Evolutionary conservation across 139 green algal species (phyloP).

Genomic region (Chlamydomonas applanata): DNA sequence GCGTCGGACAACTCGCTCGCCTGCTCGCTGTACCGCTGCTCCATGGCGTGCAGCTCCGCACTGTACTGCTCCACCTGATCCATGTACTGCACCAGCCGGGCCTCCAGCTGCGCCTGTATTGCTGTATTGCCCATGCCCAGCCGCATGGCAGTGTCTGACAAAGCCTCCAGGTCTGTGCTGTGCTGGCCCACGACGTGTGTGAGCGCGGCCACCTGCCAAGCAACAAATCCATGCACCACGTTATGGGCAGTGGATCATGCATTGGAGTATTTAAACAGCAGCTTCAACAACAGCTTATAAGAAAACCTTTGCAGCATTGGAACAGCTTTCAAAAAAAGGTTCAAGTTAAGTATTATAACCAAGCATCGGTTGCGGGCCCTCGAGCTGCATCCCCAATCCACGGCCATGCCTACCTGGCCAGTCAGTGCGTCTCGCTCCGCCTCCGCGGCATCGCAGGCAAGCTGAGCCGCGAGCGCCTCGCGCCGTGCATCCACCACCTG

Average conservation of each 20-base stretch:
- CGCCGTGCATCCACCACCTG: not conserved
- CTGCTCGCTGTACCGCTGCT: conserved; percentile 10
- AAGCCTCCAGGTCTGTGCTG: not conserved
- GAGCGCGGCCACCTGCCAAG: not conserved
- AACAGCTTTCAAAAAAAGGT: too few species aligned
- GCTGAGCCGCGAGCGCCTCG: not conserved
- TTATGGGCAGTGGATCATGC: too few species aligned
- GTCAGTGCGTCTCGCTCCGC: not conserved
- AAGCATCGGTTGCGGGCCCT: too few species aligned
- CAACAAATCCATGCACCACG: too few species aligned
- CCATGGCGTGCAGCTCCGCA: conserved; percentile 8
- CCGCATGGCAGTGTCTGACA: not conserved
- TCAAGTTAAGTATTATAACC: too few species aligned
- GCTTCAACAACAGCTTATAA: too few species aligned
- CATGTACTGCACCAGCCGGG: not conserved
- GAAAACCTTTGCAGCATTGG: too few species aligned
- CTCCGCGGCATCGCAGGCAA: not conserved
- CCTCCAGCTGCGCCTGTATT: too few species aligned
- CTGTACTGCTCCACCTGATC: conserved; percentile 16
- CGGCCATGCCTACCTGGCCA: not conserved
- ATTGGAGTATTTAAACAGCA: too few species aligned
- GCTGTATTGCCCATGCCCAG: not conserved
- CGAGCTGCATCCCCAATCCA: too few species aligned
- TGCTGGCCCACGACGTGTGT: not conserved
- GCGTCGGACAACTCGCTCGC: not conserved